Evolutionary conservation across 257 asterid species (phyloP).

Genomic region (Nicotiana tomentosiformis): DNA sequence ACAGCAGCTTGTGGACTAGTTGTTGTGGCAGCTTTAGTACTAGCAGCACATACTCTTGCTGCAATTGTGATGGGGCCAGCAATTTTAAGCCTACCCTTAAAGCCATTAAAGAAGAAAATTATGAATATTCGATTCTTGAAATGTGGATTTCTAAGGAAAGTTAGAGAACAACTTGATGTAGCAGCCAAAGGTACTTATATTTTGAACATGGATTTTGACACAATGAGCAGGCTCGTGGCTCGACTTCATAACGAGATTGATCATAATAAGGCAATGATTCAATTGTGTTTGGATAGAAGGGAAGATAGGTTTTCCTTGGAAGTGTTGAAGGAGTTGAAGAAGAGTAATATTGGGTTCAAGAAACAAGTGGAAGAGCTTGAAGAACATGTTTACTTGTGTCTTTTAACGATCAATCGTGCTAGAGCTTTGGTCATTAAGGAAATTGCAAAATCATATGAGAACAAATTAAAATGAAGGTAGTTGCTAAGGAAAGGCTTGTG

Average conservation of each 20-base stretch:
- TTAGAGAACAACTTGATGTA: slow-evolving; percentile 57
- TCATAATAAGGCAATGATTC: slow-evolving; percentile 51
- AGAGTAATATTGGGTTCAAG: slow-evolving; percentile 42
- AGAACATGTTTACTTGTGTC: slow-evolving; percentile 67
- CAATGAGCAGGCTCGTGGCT: slow-evolving; percentile 58
- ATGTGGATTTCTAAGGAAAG: slow-evolving; percentile 26
- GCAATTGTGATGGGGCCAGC: slow-evolving; percentile 48
- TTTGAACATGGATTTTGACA: slow-evolving; percentile 73
- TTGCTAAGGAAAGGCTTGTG: neutral
- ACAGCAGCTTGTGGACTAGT: slow-evolving; percentile 42
- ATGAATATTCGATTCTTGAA: slow-evolving; percentile 20
- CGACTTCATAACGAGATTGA: slow-evolving; percentile 68
- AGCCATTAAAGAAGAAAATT: slow-evolving; percentile 35
- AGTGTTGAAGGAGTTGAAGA: slow-evolving; percentile 57
- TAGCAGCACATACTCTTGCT: slow-evolving; percentile 49
- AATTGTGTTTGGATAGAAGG: slow-evolving; percentile 44
- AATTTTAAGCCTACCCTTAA: slow-evolving; percentile 25
- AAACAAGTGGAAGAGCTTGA: slow-evolving; percentile 70
- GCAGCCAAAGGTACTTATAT: slow-evolving; percentile 88
- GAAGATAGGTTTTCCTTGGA: slow-evolving; percentile 37
- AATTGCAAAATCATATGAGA: slow-evolving; percentile 28
- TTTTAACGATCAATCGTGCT: slow-evolving; percentile 65
- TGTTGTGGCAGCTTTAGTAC: slow-evolving; percentile 41
- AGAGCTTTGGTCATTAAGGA: slow-evolving; percentile 59
- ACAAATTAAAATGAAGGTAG: neutral